These are phyloP conservation scores for Wickerhamiella domercqiae DNA, from an alignment of 805 yeast species.

Conservation along the genomic window DNA sequence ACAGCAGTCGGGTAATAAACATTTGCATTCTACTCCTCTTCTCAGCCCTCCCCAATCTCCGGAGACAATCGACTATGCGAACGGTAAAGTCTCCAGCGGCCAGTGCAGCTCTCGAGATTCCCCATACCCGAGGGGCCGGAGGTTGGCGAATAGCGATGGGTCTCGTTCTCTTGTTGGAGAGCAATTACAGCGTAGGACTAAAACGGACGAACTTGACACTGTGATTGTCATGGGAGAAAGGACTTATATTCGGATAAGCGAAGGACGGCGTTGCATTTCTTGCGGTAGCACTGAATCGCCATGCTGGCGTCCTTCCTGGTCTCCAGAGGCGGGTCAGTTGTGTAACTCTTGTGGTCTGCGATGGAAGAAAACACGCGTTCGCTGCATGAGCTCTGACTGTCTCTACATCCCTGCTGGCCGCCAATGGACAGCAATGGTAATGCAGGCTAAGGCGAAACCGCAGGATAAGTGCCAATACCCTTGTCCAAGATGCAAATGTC, in stretches of 20 bases:
- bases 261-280: slow-evolving; percentile 44
- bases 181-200: not conserved
- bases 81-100: not conserved
- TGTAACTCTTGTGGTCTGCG: slow-evolving; percentile 94
- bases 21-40: too few relatives aligned
- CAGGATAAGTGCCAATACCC: not conserved
- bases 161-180: too few relatives aligned
- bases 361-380: slow-evolving; percentile 83
- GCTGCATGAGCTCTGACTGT: slow-evolving; percentile 65
- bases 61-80: too few relatives aligned
- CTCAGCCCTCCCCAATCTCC: too few relatives aligned
- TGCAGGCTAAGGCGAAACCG: slow-evolving; percentile 25
- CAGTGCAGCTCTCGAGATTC: not conserved
- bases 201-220: not conserved
- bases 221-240: not conserved
- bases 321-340: slow-evolving; percentile 75
- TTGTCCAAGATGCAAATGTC: slow-evolving; percentile 6
- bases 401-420: slow-evolving; percentile 90
- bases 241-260: not conserved
- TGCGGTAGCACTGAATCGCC: slow-evolving; percentile 88
- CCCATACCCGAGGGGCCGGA: not conserved
- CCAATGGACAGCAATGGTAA: slow-evolving; percentile 80
- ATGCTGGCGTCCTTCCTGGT: slow-evolving; percentile 98
- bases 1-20: too few relatives aligned
- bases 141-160: not conserved